A percentile compares a stretch with the other conserved stretches of the same genome.
Conservation (phyloP, 176 grass and related monocot species). For the Tillandsia fasciculata region DNA sequence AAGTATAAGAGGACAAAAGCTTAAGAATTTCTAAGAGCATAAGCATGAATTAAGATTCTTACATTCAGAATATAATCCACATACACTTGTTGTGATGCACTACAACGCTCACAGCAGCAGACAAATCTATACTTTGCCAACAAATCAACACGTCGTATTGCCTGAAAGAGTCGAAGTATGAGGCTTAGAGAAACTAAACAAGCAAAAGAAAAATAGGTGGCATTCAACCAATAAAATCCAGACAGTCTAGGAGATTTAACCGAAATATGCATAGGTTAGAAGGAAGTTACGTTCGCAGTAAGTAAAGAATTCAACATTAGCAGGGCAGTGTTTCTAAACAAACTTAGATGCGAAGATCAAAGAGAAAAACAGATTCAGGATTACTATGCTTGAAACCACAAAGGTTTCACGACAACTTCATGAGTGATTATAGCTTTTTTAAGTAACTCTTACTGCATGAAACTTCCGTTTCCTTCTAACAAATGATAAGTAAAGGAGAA, state of each 20-base stretch:
- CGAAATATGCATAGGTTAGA: too few relatives aligned
- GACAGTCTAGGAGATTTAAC: background rate
- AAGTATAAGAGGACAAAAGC: background rate
- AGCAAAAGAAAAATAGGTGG: background rate
- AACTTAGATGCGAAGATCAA: background rate
- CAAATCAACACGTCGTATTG: constrained; percentile 49
- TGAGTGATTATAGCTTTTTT: background rate
- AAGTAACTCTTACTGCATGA: background rate
- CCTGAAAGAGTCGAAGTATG: constrained; percentile 25
- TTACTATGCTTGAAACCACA: background rate
- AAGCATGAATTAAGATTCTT: constrained; percentile 25
- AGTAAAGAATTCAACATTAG: background rate
- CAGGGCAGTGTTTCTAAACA: background rate
- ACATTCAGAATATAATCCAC: constrained; percentile 74
- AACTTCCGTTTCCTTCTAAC: background rate
- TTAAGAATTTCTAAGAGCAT: background rate
- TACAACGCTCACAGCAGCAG: constrained; percentile 71
- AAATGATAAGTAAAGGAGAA: too few relatives aligned
- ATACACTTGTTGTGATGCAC: constrained; percentile 36
- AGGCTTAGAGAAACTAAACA: background rate
- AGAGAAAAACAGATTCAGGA: background rate
- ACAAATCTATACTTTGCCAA: constrained; percentile 75
- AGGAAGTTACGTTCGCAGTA: background rate
- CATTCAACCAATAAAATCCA: background rate
- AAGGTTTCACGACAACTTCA: background rate